Percentiles rank a stretch among this genome's conserved stretches.
phyloP scores from a whole-genome alignment of 768 basidiomycete genomes.

The Trametes punicea region DNA sequence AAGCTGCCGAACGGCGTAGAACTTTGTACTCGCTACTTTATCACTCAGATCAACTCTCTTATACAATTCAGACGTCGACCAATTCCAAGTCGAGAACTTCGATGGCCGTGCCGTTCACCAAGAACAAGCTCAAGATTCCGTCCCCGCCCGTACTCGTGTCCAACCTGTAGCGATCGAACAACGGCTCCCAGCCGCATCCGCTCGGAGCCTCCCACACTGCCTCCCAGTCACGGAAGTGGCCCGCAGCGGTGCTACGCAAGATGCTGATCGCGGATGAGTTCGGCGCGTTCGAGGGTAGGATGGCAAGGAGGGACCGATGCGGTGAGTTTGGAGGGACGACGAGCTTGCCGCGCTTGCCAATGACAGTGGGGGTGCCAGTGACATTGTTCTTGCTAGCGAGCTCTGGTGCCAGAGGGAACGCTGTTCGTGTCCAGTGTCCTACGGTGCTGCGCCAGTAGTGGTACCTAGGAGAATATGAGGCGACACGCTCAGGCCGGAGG shows the following conservation, averaged over 20 bases:
- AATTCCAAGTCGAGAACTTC: slow-evolving; percentile 30
- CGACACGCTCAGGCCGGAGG: neutral
- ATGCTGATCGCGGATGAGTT: slow-evolving; percentile 33
- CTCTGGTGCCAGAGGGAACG: slow-evolving; percentile 28
- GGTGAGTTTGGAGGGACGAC: slow-evolving; percentile 19
- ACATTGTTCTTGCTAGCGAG: slow-evolving; percentile 32
- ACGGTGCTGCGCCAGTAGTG: slow-evolving; percentile 32
- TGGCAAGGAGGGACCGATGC: slow-evolving; percentile 24
- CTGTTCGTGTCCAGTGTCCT: slow-evolving; percentile 32
- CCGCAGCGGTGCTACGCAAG: slow-evolving; percentile 29
- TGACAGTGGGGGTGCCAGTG: slow-evolving; percentile 35
- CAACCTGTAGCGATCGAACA: slow-evolving; percentile 34
- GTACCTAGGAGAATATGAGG: slow-evolving; percentile 15
- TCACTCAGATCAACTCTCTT: neutral
- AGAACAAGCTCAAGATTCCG: slow-evolving; percentile 33
- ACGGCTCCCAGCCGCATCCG: slow-evolving; percentile 34
- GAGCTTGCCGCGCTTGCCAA: slow-evolving; percentile 38
- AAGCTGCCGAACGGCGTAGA: neutral
- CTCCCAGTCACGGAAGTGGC: slow-evolving; percentile 34
- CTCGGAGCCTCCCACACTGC: slow-evolving; percentile 30
- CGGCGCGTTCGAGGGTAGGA: slow-evolving; percentile 35
- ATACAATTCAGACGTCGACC: slow-evolving; percentile 3
- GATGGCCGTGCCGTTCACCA: slow-evolving; percentile 32
- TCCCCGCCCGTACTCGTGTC: slow-evolving; percentile 20
- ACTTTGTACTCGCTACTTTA: neutral